Conservation (phyloP, 1,284 basidiomycete species). For the Mycena citricolor region DNA sequence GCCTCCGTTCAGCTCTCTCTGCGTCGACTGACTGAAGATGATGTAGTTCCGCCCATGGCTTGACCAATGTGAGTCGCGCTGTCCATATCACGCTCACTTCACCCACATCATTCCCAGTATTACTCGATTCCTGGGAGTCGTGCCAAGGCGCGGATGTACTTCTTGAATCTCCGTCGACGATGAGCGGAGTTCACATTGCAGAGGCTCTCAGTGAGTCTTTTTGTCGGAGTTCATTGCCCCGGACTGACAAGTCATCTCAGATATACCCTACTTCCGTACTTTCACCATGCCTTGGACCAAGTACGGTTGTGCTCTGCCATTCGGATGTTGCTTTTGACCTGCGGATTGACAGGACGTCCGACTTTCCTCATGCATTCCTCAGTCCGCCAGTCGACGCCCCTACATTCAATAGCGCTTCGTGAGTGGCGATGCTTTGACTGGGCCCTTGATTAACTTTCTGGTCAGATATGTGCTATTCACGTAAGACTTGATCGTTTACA, state of each 20-base stretch:
- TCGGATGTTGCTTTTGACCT: too few species aligned
- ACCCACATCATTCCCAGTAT: slow-evolving; percentile 39
- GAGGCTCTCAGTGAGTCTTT: slow-evolving; percentile 70
- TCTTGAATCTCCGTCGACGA: slow-evolving; percentile 73
- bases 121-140: slow-evolving; percentile 68
- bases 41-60: slow-evolving; percentile 71
- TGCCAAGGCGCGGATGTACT: slow-evolving; percentile 75
- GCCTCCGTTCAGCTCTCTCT: slow-evolving; percentile 23
- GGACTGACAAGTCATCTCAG: too few species aligned
- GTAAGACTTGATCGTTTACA: slow-evolving; percentile 20
- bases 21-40: slow-evolving; percentile 2
- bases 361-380: slow-evolving; percentile 66
- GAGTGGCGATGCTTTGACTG: slow-evolving; percentile 28
- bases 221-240: too few species aligned
- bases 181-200: slow-evolving; percentile 82
- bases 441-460: background rate
- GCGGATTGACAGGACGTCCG: slow-evolving; percentile 54
- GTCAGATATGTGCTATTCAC: slow-evolving; percentile 65
- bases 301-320: too few species aligned
- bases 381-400: slow-evolving; percentile 53
- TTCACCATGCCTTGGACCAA: slow-evolving; percentile 86
- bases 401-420: slow-evolving; percentile 55
- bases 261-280: slow-evolving; percentile 66
- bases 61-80: slow-evolving; percentile 54
- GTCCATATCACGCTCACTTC: background rate